Evolutionary conservation across 116 monocot genomes (phyloP).

Genomic region (Thalassia testudinum): DNA sequence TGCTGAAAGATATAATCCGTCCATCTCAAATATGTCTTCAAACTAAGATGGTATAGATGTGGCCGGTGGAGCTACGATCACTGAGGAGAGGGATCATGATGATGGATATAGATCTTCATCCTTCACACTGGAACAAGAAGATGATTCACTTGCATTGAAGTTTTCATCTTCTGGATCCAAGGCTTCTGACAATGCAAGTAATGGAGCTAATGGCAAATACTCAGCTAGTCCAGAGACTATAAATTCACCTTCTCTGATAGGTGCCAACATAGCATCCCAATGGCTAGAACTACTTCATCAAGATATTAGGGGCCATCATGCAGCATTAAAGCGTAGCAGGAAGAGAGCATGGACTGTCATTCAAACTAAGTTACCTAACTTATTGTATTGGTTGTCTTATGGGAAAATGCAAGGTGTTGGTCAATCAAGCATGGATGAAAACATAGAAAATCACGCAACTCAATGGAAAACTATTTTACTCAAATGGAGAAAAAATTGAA

Average conservation of each 20-base stretch:
- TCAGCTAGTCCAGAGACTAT: constrained; percentile 22
- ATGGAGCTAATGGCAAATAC: constrained; percentile 6
- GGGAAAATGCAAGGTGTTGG: constrained; percentile 11
- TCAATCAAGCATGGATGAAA: constrained; percentile 9
- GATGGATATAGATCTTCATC: constrained; percentile 6
- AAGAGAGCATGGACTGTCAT: constrained; percentile 70
- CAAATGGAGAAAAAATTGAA: constrained; percentile 62
- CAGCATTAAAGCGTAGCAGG: constrained; percentile 65
- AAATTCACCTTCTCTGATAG: constrained; percentile 45
- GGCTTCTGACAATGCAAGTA: constrained; percentile 18
- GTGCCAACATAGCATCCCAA: constrained; percentile 65
- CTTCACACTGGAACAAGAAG: constrained; percentile 8
- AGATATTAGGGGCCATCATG: constrained; percentile 68
- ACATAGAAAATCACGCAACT: constrained; percentile 14
- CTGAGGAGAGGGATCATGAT: neutral
- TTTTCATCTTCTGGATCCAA: constrained; percentile 19
- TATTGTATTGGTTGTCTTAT: constrained; percentile 33
- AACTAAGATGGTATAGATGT: neutral
- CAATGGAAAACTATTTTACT: constrained; percentile 55
- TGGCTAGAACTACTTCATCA: constrained; percentile 78
- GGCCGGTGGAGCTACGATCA: neutral
- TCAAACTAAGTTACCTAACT: constrained; percentile 49
- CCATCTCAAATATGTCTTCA: constrained; percentile 6
- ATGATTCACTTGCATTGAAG: constrained; percentile 23
- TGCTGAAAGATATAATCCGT: constrained; percentile 1